Evolutionary conservation across 1,284 basidiomycete species (phyloP), one percentile per base, ranked within the genome.

Genomic region (Moesziomyces sp.): DNA sequence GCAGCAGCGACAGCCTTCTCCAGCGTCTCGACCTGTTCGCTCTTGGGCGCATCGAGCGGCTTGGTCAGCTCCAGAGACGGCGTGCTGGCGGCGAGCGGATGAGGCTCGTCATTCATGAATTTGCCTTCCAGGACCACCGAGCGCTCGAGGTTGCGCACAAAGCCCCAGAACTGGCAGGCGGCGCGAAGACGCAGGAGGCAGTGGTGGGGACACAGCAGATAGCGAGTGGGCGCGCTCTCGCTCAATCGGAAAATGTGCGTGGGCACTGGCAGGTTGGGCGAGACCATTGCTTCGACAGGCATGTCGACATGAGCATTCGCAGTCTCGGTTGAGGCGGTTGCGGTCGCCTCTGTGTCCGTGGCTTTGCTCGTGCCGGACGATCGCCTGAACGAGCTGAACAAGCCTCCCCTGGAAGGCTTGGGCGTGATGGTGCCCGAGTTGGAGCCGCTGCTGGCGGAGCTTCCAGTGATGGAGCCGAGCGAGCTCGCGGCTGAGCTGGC

Each of bases 211-310:
- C 82, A 83, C 7, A 84, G 64, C 26, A 84, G 51, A 51, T 84
- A 81, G 16, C 81, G 75, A 11, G 59, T 76, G 0, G 74, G 60
- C 7, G 77, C 67, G 3, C 73, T 59, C 19, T 83, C 82, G 46
- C 68, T 76, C 21, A 84, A 44, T 6, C 82, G 74, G 72, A 84
- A 84, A 56, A 81, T 82, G 55, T 84, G 82, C 8, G 82, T 82
- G 1, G 82, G 82, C 1, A 84, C 77, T 0, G 78, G 78, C 13
- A 81, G 53, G 6, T 60, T 38, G 13, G 54, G 24, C 24, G 46
- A 47, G 3, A 58, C 44, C 6, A 59, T 5, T 6, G 45, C 21
- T 5, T 58, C 59, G 7, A 40, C 4, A 10, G 63, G 24, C 21
- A 42, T 35, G 11, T 21, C 18, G 5, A 40, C 54, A 18, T 56